Evolutionary conservation across 352 stramenopile species (phyloP).

Genomic region (Pythium plurisporium): DNA sequence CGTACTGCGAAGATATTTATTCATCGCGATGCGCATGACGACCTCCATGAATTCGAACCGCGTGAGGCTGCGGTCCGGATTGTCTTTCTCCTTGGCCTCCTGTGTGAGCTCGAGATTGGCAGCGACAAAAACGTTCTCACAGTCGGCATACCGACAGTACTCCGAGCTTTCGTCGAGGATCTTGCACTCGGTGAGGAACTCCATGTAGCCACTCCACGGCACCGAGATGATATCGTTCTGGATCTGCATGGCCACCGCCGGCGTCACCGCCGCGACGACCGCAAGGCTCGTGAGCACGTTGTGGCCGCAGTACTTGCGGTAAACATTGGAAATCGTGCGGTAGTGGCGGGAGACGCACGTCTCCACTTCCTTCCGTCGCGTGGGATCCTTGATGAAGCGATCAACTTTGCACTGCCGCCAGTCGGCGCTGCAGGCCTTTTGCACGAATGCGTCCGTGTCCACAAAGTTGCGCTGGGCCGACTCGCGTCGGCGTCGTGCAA

Average conservation of each 20-base stretch:
- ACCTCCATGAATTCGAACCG: slow-evolving; percentile 77
- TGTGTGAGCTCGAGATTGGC: slow-evolving; percentile 75
- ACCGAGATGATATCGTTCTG: slow-evolving; percentile 68
- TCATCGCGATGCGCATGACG: slow-evolving; percentile 72
- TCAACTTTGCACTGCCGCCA: slow-evolving; percentile 76
- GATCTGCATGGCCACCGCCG: slow-evolving; percentile 42
- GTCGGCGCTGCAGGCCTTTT: slow-evolving; percentile 60
- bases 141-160: slow-evolving; percentile 56
- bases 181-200: slow-evolving; percentile 55
- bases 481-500: slow-evolving; percentile 54
- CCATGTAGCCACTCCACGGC: slow-evolving; percentile 65
- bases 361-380: slow-evolving; percentile 55
- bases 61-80: slow-evolving; percentile 70
- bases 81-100: slow-evolving; percentile 77
- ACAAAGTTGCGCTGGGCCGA: slow-evolving; percentile 53
- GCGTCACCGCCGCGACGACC: slow-evolving; percentile 31
- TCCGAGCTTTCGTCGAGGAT: slow-evolving; percentile 71
- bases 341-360: slow-evolving; percentile 46
- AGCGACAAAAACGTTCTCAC: slow-evolving; percentile 80
- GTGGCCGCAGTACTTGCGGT: slow-evolving; percentile 61
- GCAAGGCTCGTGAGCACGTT: slow-evolving; percentile 53
- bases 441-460: slow-evolving; percentile 62
- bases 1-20: slow-evolving; percentile 71
- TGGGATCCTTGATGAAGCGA: slow-evolving; percentile 63
- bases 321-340: slow-evolving; percentile 50